Conservation (phyloP, 2,329 filamentous ascomycete species). For the Fusarium annulatum region DNA sequence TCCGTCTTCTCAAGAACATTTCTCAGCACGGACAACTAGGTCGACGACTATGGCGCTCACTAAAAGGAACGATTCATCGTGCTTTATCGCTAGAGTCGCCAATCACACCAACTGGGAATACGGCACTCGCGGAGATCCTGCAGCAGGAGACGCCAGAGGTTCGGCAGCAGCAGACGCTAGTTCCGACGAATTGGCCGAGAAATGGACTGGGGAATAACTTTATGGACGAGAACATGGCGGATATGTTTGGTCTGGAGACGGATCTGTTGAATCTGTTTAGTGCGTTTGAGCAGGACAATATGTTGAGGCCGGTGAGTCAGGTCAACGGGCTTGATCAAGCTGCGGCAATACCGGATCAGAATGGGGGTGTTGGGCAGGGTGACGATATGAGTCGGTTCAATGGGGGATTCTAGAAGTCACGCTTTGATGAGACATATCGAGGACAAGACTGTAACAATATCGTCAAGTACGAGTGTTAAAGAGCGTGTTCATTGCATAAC, state of each 20-base stretch:
- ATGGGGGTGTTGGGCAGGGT: neutral
- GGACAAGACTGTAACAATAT: neutral
- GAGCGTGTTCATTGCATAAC: neutral
- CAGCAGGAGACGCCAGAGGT: neutral
- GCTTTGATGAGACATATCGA: fast-evolving
- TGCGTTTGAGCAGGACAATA: slow-evolving; percentile 13
- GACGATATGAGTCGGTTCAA: neutral
- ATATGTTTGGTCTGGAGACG: slow-evolving; percentile 9
- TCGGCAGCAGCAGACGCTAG: neutral
- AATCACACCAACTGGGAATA: fast-evolving
- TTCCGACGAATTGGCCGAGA: neutral
- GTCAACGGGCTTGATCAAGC: neutral
- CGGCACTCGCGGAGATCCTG: neutral
- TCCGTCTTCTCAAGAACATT: neutral
- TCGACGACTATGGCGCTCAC: slow-evolving; percentile 5
- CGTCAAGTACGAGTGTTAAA: neutral
- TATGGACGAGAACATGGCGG: neutral
- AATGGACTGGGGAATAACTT: neutral
- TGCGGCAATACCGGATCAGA: neutral
- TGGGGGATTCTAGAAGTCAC: neutral
- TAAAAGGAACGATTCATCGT: slow-evolving; percentile 3
- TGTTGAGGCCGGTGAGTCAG: neutral
- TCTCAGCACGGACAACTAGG: slow-evolving; percentile 2
- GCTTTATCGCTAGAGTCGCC: slow-evolving; percentile 1
- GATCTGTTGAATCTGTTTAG: slow-evolving; percentile 14